Evolutionary conservation across 805 yeast species (phyloP), one percentile per base, ranked within the genome.

Genomic region (Lipomyces anomalus): DNA sequence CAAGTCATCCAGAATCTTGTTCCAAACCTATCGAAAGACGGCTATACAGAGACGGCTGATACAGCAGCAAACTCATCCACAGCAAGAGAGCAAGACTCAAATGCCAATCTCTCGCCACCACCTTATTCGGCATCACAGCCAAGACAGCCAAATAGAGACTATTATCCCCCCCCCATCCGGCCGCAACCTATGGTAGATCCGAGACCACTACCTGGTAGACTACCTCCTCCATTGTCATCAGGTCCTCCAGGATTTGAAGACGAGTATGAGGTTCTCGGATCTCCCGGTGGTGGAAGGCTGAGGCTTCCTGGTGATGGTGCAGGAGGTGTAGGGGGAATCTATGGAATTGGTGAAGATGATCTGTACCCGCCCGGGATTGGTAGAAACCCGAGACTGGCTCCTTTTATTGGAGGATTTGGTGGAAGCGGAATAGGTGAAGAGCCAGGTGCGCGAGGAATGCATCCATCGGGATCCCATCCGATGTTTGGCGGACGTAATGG

Each of bases 181-280:
- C n/a, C n/a, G n/a, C n/a, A n/a, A n/a, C n/a, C n/a, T n/a, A n/a
- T n/a, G n/a, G n/a, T n/a, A n/a, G n/a, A n/a, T n/a, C n/a, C n/a
- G n/a, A n/a, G n/a, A n/a, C n/a, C n/a, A n/a, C n/a, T n/a, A n/a
- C n/a, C n/a, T n/a, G n/a, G n/a, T n/a, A n/a, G n/a, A n/a, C n/a
- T n/a, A n/a, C n/a, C n/a, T 11, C 47, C 54, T 4, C 46, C 60
- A 22, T 38, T 44, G 17, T 52, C 62, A 3, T 58, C 58, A 3
- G 57, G 56, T 2, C 67, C 67, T 4, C 72, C 72, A 1, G 70
- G 67, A 4, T 68, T 73, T 52, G 78, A 73, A 35, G 75, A 73
- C 53, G 72, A 68, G 46, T 61, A 61, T 43, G 62, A 64, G 38
- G 49, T 65, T 36, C 40, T 47, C 23, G 38, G 30, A 17, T 41